phyloP scores from a whole-genome alignment of 331 rosid species.

The Rhamnella rubrinervis region DNA sequence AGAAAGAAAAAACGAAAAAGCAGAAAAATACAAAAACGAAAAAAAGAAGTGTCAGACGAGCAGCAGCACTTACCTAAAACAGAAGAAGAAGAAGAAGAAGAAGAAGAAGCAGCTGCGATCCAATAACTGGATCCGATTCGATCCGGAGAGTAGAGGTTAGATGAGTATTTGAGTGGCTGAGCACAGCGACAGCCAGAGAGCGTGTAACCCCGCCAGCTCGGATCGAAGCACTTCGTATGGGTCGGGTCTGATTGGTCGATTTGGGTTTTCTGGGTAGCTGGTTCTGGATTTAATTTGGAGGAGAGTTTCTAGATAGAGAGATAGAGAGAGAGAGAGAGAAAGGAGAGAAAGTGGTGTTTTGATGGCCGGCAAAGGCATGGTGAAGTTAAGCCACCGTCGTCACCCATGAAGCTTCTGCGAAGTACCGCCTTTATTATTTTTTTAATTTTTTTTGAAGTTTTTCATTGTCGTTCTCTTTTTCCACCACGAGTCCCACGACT shows the following conservation, averaged over 20 bases:
- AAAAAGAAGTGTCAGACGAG: neutral
- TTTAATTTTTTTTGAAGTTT: neutral
- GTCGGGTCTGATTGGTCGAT: neutral
- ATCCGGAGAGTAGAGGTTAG: neutral
- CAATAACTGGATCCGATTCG: neutral
- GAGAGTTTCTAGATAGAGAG: neutral
- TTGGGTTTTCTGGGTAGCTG: neutral
- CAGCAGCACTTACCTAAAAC: neutral
- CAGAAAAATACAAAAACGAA: neutral
- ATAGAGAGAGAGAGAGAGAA: too few species aligned
- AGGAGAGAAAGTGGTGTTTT: neutral
- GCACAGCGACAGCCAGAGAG: neutral
- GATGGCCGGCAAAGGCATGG: conserved; percentile 12
- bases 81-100: too few species aligned
- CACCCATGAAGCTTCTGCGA: conserved; percentile 1
- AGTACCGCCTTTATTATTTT: neutral
- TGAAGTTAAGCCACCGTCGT: neutral
- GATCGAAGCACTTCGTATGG: neutral
- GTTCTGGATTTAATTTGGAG: too few species aligned
- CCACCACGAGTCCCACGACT: too few species aligned
- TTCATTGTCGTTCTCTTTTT: too few species aligned
- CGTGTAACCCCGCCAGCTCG: neutral
- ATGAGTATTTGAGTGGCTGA: too few species aligned
- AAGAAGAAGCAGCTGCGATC: too few species aligned
- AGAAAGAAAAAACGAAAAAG: too few species aligned